Conservation (phyloP, 352 stramenopile genomes). For the Elongisporangium senticosum region DNA sequence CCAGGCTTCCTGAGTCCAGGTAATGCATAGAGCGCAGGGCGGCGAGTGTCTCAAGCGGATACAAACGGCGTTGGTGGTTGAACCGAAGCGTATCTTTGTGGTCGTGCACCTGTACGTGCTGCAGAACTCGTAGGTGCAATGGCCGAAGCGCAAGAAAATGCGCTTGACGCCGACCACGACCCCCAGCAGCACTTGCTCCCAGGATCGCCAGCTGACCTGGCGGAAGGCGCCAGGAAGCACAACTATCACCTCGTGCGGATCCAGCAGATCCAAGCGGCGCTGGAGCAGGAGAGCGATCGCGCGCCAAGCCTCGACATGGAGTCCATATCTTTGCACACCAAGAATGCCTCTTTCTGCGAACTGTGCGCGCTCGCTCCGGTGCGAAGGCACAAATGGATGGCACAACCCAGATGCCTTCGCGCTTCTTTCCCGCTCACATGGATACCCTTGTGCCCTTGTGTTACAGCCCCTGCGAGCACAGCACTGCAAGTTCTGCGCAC, state of each 20-base stretch:
- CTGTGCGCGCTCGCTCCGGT: not conserved
- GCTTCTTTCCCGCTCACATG: conserved; percentile 10
- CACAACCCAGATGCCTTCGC: conserved; percentile 11
- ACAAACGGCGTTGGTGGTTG: not conserved
- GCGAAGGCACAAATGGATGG: not conserved
- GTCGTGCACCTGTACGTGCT: conserved; percentile 1
- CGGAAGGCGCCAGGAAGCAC: conserved; percentile 1
- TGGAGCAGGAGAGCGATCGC: conserved; percentile 4
- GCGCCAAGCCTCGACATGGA: not conserved
- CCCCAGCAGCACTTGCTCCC: not conserved
- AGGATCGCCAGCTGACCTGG: not conserved
- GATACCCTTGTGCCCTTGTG: not conserved
- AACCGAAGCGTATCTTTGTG: not conserved
- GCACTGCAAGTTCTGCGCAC: conserved; percentile 75
- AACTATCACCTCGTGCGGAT: conserved; percentile 21
- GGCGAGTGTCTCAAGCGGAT: not conserved
- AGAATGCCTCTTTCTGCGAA: not conserved
- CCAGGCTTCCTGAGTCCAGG: conserved; percentile 35
- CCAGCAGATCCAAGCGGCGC: conserved; percentile 18
- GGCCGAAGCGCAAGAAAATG: not conserved
- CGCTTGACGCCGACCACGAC: not conserved
- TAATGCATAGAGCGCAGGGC: conserved; percentile 2
- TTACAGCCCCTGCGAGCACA: conserved; percentile 70
- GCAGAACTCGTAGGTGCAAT: not conserved
- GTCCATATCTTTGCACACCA: not conserved